These are phyloP conservation scores for Apiotrichum akiyoshidainum DNA, from an alignment of 1,284 basidiomycete species.

Conservation along the genomic window DNA sequence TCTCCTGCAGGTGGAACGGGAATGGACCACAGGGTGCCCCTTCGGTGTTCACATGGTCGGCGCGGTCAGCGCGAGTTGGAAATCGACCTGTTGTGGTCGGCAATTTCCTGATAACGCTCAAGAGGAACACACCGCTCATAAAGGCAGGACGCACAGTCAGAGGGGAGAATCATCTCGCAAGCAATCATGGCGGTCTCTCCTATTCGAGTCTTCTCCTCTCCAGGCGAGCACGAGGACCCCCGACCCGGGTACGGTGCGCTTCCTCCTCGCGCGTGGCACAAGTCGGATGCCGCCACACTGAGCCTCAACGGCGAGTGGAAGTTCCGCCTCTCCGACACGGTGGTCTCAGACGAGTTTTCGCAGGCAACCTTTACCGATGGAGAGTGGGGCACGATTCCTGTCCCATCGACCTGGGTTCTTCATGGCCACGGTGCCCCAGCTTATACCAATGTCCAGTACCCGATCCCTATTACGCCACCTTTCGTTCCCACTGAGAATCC, in stretches of 20 bases:
- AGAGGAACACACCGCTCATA: too few species aligned
- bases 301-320: constrained; percentile 26
- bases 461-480: constrained; percentile 17
- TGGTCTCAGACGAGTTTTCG: constrained; percentile 6
- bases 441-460: constrained; percentile 20
- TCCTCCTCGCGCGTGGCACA: constrained; percentile 17
- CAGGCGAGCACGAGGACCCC: constrained; percentile 14
- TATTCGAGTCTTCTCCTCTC: too few species aligned
- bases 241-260: constrained; percentile 7
- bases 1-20: too few species aligned
- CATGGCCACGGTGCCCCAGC: constrained; percentile 15
- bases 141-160: too few species aligned
- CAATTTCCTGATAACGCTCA: too few species aligned
- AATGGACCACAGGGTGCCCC: too few species aligned
- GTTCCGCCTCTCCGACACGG: constrained; percentile 19
- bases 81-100: too few species aligned
- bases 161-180: too few species aligned
- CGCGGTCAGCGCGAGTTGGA: too few species aligned
- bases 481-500: constrained; percentile 24
- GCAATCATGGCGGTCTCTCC: too few species aligned
- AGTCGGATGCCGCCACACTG: constrained; percentile 6
- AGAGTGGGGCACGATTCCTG: constrained; percentile 11
- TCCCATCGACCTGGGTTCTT: constrained; percentile 18
- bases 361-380: constrained; percentile 5
- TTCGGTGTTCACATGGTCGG: too few species aligned